Evolutionary conservation across 345 rosid species (phyloP).

Genomic region (Theobroma cacao): DNA sequence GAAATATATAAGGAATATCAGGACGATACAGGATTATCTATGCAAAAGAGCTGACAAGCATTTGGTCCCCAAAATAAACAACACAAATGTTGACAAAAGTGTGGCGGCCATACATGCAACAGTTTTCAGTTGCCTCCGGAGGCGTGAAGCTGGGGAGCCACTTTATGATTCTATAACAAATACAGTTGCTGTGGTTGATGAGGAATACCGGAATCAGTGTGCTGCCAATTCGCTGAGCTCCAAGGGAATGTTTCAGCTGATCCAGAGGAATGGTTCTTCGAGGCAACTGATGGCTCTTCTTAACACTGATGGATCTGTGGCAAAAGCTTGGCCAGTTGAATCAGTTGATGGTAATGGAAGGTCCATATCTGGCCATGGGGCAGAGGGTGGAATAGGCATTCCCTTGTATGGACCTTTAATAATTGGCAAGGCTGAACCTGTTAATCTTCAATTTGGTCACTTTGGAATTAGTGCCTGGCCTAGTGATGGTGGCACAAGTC

Average conservation of each 20-base stretch:
- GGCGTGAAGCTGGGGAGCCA: constrained; percentile 80
- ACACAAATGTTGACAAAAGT: constrained; percentile 94
- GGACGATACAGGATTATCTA: constrained; percentile 93
- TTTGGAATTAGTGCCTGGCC: constrained; percentile 99
- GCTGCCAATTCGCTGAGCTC: constrained; percentile 90
- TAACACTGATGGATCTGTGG: constrained; percentile 89
- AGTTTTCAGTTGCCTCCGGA: constrained; percentile 91
- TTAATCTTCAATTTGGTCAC: constrained; percentile 91
- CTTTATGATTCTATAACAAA: constrained; percentile 80
- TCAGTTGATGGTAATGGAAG: constrained; percentile 55
- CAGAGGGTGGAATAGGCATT: constrained; percentile 45
- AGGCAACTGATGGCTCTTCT: constrained; percentile 98
- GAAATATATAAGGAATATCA: constrained; percentile 86
- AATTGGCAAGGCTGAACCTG: constrained; percentile 83
- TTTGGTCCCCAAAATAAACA: constrained; percentile 93
- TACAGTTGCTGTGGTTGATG: constrained; percentile 73
- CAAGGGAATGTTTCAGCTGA: constrained; percentile 97
- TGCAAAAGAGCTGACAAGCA: constrained; percentile 97
- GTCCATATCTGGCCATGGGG: constrained; percentile 35
- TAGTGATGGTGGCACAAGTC: constrained; percentile 89
- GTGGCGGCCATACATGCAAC: constrained; percentile 98
- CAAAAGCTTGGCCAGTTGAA: constrained; percentile 92
- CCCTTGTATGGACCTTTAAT: constrained; percentile 82
- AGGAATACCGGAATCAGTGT: constrained; percentile 93
- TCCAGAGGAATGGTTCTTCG: constrained; percentile 91